Evolutionary conservation across 1,284 basidiomycete genomes (phyloP).

Genomic region (Microbotryum violaceum): DNA sequence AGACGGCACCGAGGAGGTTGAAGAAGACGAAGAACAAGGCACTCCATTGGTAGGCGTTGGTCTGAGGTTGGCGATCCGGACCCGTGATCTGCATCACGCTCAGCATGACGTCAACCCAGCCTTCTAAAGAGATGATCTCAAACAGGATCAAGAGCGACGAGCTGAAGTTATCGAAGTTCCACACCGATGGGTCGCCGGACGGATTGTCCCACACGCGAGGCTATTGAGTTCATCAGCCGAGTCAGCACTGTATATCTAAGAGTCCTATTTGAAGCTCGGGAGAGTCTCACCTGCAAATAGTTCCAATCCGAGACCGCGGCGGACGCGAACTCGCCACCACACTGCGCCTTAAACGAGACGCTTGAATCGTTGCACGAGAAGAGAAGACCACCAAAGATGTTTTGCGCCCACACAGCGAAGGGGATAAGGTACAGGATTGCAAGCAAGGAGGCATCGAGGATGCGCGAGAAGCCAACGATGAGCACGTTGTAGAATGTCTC

Average conservation of each 20-base stretch:
- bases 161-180: slow-evolving; percentile 85
- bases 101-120: slow-evolving; percentile 89
- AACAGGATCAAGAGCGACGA: slow-evolving; percentile 84
- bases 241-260: slow-evolving; percentile 31
- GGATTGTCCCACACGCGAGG: slow-evolving; percentile 89
- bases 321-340: slow-evolving; percentile 63
- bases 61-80: slow-evolving; percentile 57
- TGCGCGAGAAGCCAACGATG: slow-evolving; percentile 75
- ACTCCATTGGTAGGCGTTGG: slow-evolving; percentile 67
- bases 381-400: slow-evolving; percentile 81
- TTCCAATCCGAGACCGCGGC: slow-evolving; percentile 49
- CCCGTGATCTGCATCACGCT: slow-evolving; percentile 75
- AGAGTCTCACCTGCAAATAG: slow-evolving; percentile 43
- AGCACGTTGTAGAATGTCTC: slow-evolving; percentile 79
- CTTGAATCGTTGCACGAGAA: slow-evolving; percentile 73
- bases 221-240: slow-evolving; percentile 43
- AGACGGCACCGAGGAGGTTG: slow-evolving; percentile 82
- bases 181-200: slow-evolving; percentile 74
- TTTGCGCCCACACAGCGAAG: slow-evolving; percentile 93
- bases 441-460: slow-evolving; percentile 84
- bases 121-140: slow-evolving; percentile 89
- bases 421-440: slow-evolving; percentile 90
- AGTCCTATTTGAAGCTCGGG: no score
- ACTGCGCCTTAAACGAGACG: slow-evolving; percentile 55
- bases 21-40: slow-evolving; percentile 90